A percentile compares a stretch with the other conserved stretches of the same genome.
These are phyloP conservation scores for Blastomyces gilchristii DNA, from an alignment of 2,329 filamentous ascomycete genomes.

Conservation along the genomic window DNA sequence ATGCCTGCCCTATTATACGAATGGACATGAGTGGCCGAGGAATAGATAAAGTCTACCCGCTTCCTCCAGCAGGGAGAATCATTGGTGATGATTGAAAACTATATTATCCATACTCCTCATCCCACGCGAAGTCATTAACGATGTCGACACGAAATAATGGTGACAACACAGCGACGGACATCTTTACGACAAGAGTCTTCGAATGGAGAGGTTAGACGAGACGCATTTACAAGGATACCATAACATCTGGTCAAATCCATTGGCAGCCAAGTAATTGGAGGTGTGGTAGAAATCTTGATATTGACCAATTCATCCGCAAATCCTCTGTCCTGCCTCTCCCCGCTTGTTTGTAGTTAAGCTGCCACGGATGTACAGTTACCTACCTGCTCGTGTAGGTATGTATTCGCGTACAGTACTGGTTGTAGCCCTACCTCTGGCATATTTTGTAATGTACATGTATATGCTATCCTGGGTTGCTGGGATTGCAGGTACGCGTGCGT, in stretches of 20 bases:
- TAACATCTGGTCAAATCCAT: neutral
- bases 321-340: neutral
- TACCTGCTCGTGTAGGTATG: neutral
- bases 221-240: neutral
- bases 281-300: neutral
- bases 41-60: neutral
- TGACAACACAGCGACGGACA: neutral
- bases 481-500: neutral
- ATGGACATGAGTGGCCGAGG: neutral
- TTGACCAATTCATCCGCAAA: neutral
- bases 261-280: neutral
- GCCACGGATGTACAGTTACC: neutral
- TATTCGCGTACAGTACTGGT: neutral
- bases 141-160: neutral
- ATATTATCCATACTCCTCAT: neutral
- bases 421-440: neutral
- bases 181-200: neutral
- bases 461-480: neutral
- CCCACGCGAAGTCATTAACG: neutral
- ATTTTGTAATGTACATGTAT: neutral
- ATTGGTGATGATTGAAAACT: neutral
- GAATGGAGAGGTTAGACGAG: neutral
- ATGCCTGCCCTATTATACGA: neutral
- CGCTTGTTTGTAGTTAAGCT: neutral
- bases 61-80: neutral